phyloP scores from a whole-genome alignment of 768 basidiomycete species.

The Lactarius sanguifluus region DNA sequence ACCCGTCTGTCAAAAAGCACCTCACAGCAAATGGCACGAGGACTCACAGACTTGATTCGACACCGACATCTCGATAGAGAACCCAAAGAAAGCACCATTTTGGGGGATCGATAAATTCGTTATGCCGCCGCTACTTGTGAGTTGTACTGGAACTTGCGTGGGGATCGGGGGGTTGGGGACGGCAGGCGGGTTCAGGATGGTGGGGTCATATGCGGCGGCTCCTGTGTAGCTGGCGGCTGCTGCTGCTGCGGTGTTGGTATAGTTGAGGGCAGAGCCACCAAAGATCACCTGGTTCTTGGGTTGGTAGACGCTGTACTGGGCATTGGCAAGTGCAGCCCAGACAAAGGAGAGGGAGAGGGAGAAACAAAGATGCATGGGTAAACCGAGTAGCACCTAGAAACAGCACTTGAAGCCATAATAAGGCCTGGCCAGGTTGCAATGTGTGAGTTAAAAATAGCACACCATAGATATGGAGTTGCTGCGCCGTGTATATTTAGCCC shows the following conservation, averaged over 20 bases:
- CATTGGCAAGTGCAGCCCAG: neutral
- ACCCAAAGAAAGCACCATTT: slow-evolving; percentile 63
- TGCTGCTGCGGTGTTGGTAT: slow-evolving; percentile 35
- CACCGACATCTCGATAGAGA: slow-evolving; percentile 77
- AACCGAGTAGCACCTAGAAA: neutral
- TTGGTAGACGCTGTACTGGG: slow-evolving; percentile 21
- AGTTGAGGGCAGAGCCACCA: slow-evolving; percentile 18
- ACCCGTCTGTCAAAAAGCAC: slow-evolving; percentile 4
- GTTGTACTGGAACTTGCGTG: slow-evolving; percentile 45
- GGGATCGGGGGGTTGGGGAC: slow-evolving; percentile 47
- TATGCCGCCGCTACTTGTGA: slow-evolving; percentile 34
- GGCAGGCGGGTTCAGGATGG: slow-evolving; percentile 50
- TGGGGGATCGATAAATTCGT: slow-evolving; percentile 43
- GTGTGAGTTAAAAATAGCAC: neutral
- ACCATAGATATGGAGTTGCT: too few relatives aligned
- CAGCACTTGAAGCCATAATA: neutral
- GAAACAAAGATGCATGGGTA: neutral
- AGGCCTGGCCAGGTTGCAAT: neutral
- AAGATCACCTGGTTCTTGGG: slow-evolving; percentile 29
- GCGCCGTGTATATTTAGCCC: too few relatives aligned
- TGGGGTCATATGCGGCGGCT: slow-evolving; percentile 53
- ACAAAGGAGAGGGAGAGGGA: neutral
- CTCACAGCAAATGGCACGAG: neutral
- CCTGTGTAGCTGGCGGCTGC: slow-evolving; percentile 46
- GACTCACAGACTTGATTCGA: slow-evolving; percentile 63